Evolutionary conservation across 2,329 filamentous ascomycete genomes (phyloP).

Genomic region (Ceratocystis smalleyi): DNA sequence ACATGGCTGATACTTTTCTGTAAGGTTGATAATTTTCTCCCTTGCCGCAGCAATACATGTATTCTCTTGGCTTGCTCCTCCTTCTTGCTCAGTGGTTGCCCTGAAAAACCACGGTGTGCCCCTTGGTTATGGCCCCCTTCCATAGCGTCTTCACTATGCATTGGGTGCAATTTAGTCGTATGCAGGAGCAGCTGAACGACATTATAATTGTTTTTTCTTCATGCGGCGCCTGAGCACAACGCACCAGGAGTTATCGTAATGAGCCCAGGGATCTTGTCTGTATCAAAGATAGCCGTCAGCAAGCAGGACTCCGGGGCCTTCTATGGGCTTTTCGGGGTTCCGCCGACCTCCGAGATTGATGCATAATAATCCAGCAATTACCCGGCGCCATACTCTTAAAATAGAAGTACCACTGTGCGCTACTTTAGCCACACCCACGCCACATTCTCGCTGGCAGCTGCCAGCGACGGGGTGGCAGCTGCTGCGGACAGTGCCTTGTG

Average conservation of each 20-base stretch:
- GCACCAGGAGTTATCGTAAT: background rate
- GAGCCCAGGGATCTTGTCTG: background rate
- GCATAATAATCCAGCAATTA: background rate
- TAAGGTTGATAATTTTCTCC: background rate
- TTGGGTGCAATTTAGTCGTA: background rate
- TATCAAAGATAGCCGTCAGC: background rate
- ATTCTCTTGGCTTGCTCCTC: background rate
- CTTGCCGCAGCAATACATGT: background rate
- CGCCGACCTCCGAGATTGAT: slow-evolving; percentile 3
- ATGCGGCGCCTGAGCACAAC: background rate
- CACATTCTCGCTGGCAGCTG: background rate
- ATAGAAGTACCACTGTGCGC: background rate
- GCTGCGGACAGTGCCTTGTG: background rate
- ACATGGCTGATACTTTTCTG: background rate
- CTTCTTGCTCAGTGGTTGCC: background rate
- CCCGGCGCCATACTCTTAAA: background rate
- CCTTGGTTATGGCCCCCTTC: background rate
- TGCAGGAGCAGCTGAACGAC: background rate
- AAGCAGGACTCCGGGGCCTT: background rate
- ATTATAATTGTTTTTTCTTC: background rate
- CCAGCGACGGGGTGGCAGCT: background rate
- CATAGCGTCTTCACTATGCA: background rate
- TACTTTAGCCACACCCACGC: background rate
- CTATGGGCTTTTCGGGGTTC: background rate
- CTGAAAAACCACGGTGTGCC: background rate